Percentiles rank a stretch among this genome's conserved stretches.
Conservation (phyloP, 345 rosid genomes). For the Mallotus nudiflorus region DNA sequence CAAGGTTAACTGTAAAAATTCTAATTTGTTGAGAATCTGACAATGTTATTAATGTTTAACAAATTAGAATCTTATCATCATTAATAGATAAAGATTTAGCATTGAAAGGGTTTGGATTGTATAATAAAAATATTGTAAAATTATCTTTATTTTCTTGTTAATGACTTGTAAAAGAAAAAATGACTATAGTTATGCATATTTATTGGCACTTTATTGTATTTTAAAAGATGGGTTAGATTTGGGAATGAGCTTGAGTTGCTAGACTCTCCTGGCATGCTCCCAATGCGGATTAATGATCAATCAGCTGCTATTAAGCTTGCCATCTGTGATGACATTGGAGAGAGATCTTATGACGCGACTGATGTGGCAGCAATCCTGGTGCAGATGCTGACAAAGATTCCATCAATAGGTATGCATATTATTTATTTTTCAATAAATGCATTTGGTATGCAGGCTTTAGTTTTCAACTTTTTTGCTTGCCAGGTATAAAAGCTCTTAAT, state of each 20-base stretch:
- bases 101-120: not conserved
- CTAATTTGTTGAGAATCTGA: not conserved
- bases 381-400: slow-evolving; percentile 71
- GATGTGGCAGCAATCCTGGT: slow-evolving; percentile 93
- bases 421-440: slow-evolving; percentile 6
- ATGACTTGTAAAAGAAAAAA: not conserved
- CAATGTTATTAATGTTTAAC: not conserved
- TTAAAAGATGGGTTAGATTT: slow-evolving; percentile 73
- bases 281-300: slow-evolving; percentile 93
- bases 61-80: not conserved
- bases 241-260: slow-evolving; percentile 87
- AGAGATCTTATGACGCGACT: slow-evolving; percentile 76
- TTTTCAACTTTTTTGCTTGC: slow-evolving; percentile 7
- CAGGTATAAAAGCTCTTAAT: slow-evolving; percentile 58
- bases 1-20: not conserved
- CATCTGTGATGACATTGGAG: slow-evolving; percentile 95
- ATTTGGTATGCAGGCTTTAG: not conserved
- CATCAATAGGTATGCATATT: slow-evolving; percentile 52
- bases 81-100: not conserved
- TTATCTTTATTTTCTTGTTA: not conserved
- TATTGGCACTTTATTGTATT: slow-evolving; percentile 2
- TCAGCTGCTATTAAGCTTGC: slow-evolving; percentile 92
- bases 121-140: not conserved
- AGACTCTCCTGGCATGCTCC: slow-evolving; percentile 90
- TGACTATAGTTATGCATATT: not conserved